These are phyloP conservation scores for Iris macrosiphon DNA, from an alignment of 106 monocot genomes.

Conservation along the genomic window DNA sequence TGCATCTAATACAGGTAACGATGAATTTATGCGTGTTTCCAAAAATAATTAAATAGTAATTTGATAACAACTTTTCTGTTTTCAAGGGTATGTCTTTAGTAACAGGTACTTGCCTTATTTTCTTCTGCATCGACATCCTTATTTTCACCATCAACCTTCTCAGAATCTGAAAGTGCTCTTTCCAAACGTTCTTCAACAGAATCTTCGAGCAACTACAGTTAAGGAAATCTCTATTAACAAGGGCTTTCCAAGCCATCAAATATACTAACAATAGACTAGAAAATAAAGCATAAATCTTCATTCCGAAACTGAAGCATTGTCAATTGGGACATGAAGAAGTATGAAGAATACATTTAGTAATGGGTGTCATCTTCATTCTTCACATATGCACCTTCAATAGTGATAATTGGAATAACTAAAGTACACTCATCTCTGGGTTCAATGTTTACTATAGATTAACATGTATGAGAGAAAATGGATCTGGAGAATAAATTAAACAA, in stretches of 20 bases:
- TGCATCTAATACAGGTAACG: not conserved
- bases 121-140: slow-evolving; percentile 83
- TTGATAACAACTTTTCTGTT: not conserved
- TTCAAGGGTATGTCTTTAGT: not conserved
- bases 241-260: no score
- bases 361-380: no score
- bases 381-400: no score
- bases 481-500: no score
- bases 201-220: slow-evolving; percentile 76
- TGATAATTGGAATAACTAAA: no score
- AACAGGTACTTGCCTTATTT: slow-evolving; percentile 46
- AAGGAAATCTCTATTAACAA: not conserved
- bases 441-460: no score
- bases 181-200: slow-evolving; percentile 86
- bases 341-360: slow-evolving; percentile 6
- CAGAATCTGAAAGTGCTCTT: slow-evolving; percentile 68
- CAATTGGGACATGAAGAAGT: no score
- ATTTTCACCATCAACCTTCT: slow-evolving; percentile 76
- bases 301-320: not conserved
- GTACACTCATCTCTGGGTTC: no score
- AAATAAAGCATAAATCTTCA: not conserved
- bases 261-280: not conserved
- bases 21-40: not conserved
- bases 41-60: not conserved
- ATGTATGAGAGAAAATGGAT: no score